A percentile compares a stretch with the other conserved stretches of the same genome.
Evolutionary conservation across 164 flowering plant genomes (phyloP).

Genomic region (Tetracentron sinense): DNA sequence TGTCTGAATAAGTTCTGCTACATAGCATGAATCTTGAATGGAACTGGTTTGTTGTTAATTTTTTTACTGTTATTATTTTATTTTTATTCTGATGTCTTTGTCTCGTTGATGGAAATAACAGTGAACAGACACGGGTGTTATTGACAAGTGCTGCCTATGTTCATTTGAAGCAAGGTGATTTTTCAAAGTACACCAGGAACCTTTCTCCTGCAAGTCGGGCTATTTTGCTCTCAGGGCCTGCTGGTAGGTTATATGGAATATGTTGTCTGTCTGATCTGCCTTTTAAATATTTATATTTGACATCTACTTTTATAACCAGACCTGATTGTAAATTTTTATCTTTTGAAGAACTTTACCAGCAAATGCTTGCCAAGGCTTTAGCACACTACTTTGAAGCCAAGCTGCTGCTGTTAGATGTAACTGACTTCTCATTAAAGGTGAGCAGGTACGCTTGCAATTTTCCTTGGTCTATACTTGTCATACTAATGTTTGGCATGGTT

Average conservation of each 20-base stretch:
- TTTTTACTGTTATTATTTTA: too few relatives aligned
- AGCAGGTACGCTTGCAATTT: constrained; percentile 7
- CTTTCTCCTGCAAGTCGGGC: constrained; percentile 90
- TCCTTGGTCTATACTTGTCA: background rate
- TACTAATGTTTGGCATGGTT: too few relatives aligned
- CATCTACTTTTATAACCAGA: background rate
- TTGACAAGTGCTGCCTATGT: constrained; percentile 93
- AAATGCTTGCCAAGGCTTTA: constrained; percentile 96
- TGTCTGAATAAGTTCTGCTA: too few relatives aligned
- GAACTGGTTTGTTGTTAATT: background rate
- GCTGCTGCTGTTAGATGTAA: constrained; percentile 75
- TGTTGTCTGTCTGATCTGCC: background rate
- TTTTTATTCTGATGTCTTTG: constrained; percentile 2
- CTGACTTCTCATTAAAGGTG: constrained; percentile 87
- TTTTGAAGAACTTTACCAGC: constrained; percentile 80
- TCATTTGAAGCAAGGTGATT: constrained; percentile 76
- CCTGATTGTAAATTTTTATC: constrained; percentile 12
- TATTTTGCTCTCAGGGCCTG: constrained; percentile 91
- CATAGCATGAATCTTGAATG: background rate
- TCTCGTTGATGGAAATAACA: constrained; percentile 26
- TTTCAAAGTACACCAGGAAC: constrained; percentile 73
- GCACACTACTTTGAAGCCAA: constrained; percentile 90
- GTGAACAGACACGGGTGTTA: constrained; percentile 84
- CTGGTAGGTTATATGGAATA: constrained; percentile 50
- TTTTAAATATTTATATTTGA: background rate